phyloP scores from a whole-genome alignment of 345 rosid species.

The Eucalyptus cloeziana region DNA sequence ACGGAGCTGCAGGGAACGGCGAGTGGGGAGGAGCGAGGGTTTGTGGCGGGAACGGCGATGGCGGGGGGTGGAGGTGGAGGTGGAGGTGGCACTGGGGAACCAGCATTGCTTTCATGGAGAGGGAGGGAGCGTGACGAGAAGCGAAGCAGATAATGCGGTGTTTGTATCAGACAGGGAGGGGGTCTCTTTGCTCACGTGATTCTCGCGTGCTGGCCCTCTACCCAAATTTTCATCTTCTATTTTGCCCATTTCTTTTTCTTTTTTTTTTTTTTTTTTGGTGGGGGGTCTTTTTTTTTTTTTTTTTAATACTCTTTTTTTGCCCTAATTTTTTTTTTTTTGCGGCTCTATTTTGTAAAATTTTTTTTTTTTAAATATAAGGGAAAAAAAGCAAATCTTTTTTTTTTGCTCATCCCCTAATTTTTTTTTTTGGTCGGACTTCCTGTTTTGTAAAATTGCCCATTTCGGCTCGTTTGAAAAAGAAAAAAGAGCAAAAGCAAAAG shows the following conservation, averaged over 20 bases:
- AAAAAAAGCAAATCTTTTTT: too few species aligned
- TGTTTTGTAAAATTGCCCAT: too few species aligned
- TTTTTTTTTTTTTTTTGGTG: too few species aligned
- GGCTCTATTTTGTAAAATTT: too few species aligned
- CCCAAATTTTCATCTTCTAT: neutral
- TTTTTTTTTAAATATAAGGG: too few species aligned
- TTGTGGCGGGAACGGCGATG: conserved; percentile 3
- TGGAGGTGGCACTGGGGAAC: neutral
- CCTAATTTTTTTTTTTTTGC: too few species aligned
- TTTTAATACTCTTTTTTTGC: too few species aligned
- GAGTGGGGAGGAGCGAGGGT: conserved; percentile 1
- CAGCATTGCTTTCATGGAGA: neutral
- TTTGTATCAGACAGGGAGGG: neutral
- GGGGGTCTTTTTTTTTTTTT: too few species aligned
- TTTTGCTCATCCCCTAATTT: too few species aligned
- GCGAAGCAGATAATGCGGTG: neutral
- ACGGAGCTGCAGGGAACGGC: neutral
- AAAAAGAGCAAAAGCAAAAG: too few species aligned
- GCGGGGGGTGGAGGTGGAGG: neutral
- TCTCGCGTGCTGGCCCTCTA: neutral
- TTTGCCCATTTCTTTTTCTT: neutral
- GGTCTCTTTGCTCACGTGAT: neutral
- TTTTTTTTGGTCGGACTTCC: too few species aligned
- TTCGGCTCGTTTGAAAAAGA: too few species aligned
- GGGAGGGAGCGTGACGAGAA: neutral